Conservation (phyloP, 1,284 basidiomycete species). For the Salmacisia buchloeana region DNA sequence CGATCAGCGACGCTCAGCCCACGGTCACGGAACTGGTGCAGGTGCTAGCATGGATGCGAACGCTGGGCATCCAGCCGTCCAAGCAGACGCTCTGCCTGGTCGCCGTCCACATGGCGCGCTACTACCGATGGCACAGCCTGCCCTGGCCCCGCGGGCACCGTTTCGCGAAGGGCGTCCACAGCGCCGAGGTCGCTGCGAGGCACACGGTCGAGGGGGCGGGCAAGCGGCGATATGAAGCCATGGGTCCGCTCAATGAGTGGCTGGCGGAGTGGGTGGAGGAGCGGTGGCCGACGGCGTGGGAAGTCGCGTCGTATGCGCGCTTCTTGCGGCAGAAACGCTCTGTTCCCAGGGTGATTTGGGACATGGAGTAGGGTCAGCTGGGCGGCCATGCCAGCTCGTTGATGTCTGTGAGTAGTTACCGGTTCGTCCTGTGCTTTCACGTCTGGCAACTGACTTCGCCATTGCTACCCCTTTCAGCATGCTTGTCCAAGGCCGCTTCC, state of each 20-base stretch:
- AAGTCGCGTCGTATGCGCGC: background rate
- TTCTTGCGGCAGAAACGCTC: background rate
- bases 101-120: background rate
- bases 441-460: no score
- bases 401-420: no score
- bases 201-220: background rate
- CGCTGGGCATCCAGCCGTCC: background rate
- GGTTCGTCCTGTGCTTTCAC: no score
- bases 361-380: no score
- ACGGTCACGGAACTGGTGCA: background rate
- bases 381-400: no score
- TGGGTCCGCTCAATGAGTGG: background rate
- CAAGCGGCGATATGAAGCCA: background rate
- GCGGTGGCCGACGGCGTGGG: background rate
- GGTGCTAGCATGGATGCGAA: background rate
- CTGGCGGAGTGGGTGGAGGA: background rate
- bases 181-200: background rate
- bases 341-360: background rate
- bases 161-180: background rate
- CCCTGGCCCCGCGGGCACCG: background rate
- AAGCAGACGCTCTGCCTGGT: constrained; percentile 4
- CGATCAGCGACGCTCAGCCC: background rate
- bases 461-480: no score
- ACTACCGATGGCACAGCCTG: background rate
- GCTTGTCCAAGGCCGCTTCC: no score